phyloP scores from a whole-genome alignment of 352 stramenopile species.

The Bremia lactucae region DNA sequence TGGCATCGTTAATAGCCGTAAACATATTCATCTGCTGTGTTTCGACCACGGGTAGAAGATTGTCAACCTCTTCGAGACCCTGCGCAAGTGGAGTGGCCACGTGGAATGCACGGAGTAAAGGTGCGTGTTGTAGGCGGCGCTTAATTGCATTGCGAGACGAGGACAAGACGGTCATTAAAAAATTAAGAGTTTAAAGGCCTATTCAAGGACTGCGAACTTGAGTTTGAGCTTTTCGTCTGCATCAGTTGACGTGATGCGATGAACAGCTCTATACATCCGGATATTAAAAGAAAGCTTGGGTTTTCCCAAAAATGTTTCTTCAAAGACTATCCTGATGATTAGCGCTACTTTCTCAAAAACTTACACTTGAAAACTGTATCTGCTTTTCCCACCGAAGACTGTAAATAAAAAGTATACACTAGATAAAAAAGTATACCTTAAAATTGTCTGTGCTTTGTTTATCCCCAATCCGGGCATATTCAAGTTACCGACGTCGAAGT shows the following conservation, averaged over 20 bases:
- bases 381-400: too few species aligned
- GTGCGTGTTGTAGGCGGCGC: slow-evolving; percentile 1
- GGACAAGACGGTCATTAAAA: slow-evolving; percentile 11
- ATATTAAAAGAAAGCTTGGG: too few species aligned
- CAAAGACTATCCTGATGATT: too few species aligned
- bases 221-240: slow-evolving; percentile 16
- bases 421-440: neutral
- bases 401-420: too few species aligned
- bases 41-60: slow-evolving; percentile 21
- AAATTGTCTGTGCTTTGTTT: neutral
- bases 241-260: slow-evolving; percentile 20
- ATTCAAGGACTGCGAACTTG: slow-evolving; percentile 10
- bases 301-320: too few species aligned
- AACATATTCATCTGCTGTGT: slow-evolving; percentile 88
- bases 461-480: neutral
- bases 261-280: slow-evolving; percentile 2
- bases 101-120: slow-evolving; percentile 3
- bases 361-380: too few species aligned
- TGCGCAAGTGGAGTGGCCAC: slow-evolving; percentile 5
- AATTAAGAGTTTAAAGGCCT: neutral
- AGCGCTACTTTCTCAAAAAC: too few species aligned
- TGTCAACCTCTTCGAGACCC: slow-evolving; percentile 10
- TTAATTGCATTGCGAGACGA: neutral
- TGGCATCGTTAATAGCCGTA: slow-evolving; percentile 88
- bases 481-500: slow-evolving; percentile 3